Conservation (phyloP, 2,329 filamentous ascomycete genomes). For the Bipolaris zeicola region DNA sequence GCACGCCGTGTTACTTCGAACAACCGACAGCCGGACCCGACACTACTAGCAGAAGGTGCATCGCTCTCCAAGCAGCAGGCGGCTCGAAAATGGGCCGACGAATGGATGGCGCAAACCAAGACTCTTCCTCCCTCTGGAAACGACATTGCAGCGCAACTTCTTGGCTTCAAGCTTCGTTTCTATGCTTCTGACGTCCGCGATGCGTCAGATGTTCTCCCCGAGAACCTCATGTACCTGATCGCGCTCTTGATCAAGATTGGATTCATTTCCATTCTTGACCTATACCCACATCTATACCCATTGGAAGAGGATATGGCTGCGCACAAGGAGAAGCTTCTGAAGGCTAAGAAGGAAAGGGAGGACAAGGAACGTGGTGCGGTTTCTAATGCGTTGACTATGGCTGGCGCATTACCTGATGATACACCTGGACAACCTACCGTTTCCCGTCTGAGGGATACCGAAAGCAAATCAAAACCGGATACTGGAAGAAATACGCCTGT, state of each 20-base stretch:
- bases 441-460: conserved; percentile 58
- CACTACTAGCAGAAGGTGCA: conserved; percentile 23
- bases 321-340: conserved; percentile 70
- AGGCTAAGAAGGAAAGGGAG: conserved; percentile 72
- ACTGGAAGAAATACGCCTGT: conserved; percentile 53
- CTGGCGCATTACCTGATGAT: conserved; percentile 86
- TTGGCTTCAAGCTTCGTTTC: conserved; percentile 96
- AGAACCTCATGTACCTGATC: conserved; percentile 90
- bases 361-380: conserved; percentile 68
- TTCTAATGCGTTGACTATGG: conserved; percentile 84
- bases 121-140: conserved; percentile 86
- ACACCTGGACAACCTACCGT: conserved; percentile 57
- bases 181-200: conserved; percentile 83
- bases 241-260: conserved; percentile 95
- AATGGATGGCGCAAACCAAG: conserved; percentile 81
- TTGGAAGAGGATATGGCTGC: conserved; percentile 80
- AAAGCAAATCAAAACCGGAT: conserved; percentile 56
- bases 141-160: conserved; percentile 86
- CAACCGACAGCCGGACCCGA: conserved; percentile 40
- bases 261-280: conserved; percentile 87
- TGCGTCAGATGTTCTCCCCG: conserved; percentile 77
- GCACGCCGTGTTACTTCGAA: conserved; percentile 65
- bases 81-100: conserved; percentile 45
- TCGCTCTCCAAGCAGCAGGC: conserved; percentile 51
- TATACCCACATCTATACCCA: conserved; percentile 92